Base-by-base conservation (phyloP, 495 filamentous ascomycete species). In the Hypoxylon crocopeplum region DNA sequence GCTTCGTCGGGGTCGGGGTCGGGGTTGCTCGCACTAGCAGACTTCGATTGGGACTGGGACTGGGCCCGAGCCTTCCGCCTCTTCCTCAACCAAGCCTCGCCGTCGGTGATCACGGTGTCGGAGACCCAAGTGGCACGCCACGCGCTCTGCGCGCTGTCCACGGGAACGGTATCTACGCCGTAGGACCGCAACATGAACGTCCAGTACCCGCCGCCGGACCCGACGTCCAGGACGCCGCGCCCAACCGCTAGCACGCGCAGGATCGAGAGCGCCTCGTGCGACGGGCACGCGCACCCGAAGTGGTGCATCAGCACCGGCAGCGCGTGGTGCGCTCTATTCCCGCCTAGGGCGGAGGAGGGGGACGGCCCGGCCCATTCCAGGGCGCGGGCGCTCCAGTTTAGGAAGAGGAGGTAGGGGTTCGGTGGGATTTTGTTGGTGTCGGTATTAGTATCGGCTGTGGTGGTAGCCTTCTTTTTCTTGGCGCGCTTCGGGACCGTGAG, bases 251-350 rank as follows among this genome's bases (percentile, higher is more conserved):
- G 45, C n/a, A 73, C 61, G n/a, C 70, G 69, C 20, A 88, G 75
- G 7, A 84, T 62, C 21, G 62, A 56, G 15, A 88, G 69, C 0
- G 75, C 73, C 47, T 85, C 80, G 72, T 84, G 81, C 15, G 73
- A 75, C 1, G 85, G 85, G 10, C 79, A 77, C 5, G 79, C 78
- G 73, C 85, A 88, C 29, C 82, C 83, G 69, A 87, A 87, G 68
- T 88, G 85, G 70, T 88, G 85, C 76, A 86, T 86, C 19, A 87
- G 67, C n/a, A 88, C 66, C 5, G 85, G 84, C 1, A 87, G 74
- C 2, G 86, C 69, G 58, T 81, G 82, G 60, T 88, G 84, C 20
- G 74, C 71, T 16, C 64, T 71, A 24, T 72, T 73, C 6, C 50
- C 56, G 6, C 29, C 55, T n/a, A 54, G 59, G 27, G 51, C 50